phyloP scores from a whole-genome alignment of 208 protist genomes.

The Plasmodiophora brassicae region DNA sequence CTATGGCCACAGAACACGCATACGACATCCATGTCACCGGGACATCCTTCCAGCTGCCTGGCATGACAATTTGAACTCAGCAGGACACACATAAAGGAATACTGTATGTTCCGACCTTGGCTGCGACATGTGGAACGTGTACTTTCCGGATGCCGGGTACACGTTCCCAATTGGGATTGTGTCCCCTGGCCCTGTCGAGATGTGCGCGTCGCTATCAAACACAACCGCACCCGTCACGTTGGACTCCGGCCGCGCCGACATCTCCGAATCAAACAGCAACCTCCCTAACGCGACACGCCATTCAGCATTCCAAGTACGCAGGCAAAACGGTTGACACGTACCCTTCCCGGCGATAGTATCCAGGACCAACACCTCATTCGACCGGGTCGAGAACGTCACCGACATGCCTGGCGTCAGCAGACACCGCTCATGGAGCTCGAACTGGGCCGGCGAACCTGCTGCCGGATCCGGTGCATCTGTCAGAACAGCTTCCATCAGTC shows the following conservation, averaged over 20 bases:
- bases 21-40: not conserved
- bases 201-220: not conserved
- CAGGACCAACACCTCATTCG: not conserved
- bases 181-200: not conserved
- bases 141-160: not conserved
- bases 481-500: not conserved
- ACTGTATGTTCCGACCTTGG: not conserved
- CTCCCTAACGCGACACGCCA: not conserved
- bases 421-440: slow-evolving; percentile 3
- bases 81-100: too few species aligned
- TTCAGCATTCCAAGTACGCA: not conserved
- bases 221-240: not conserved
- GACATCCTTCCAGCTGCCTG: not conserved
- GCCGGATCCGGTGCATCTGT: too few species aligned
- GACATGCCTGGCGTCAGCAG: not conserved
- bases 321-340: not conserved
- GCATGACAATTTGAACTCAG: not conserved
- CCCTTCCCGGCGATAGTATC: not conserved
- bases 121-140: not conserved
- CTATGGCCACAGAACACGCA: not conserved
- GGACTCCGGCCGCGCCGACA: not conserved
- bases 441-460: not conserved
- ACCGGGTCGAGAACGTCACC: not conserved
- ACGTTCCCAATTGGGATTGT: not conserved
- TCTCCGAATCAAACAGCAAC: not conserved